A percentile compares a stretch with the other conserved stretches of the same genome.
These are phyloP conservation scores for Microdochium bolleyi DNA, from an alignment of 2,329 filamentous ascomycete genomes.

Conservation along the genomic window DNA sequence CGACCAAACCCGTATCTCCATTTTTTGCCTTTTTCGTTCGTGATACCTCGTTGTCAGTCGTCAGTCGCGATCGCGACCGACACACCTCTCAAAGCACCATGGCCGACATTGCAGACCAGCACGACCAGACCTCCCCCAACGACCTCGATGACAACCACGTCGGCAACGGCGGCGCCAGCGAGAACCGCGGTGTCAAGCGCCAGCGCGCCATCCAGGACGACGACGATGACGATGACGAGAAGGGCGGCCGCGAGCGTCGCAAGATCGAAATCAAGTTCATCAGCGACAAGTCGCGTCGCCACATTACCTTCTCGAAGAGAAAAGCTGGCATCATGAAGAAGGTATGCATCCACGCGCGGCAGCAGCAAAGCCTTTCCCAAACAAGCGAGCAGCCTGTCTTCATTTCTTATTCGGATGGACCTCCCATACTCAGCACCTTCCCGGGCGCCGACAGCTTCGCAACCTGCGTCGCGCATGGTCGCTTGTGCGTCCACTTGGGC, in stretches of 20 bases:
- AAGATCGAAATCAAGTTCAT: constrained; percentile 99
- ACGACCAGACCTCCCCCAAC: constrained; percentile 67
- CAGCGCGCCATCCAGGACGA: constrained; percentile 79
- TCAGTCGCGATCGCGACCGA: constrained; percentile 3
- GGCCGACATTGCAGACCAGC: constrained; percentile 74
- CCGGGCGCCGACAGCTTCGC: constrained; percentile 5
- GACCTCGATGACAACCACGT: constrained; percentile 67
- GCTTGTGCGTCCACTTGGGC: constrained; percentile 3
- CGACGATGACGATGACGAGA: constrained; percentile 96
- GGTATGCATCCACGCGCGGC: constrained; percentile 46
- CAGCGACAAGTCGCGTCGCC: constrained; percentile 96
- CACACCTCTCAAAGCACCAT: constrained; percentile 35
- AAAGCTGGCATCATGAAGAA: constrained; percentile 99
- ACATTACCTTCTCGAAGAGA: constrained; percentile 99
- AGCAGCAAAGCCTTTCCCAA: background rate
- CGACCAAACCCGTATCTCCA: constrained; percentile 56
- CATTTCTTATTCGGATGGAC: background rate
- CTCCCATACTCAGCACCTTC: background rate
- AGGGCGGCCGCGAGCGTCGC: constrained; percentile 92
- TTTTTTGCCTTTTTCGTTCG: constrained; percentile 45
- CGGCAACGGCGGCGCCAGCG: constrained; percentile 63
- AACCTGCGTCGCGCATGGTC: constrained; percentile 8
- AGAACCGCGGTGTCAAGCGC: constrained; percentile 83
- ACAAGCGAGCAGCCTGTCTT: background rate
- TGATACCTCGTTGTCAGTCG: constrained; percentile 27